These are phyloP conservation scores for Cercospora sp. DNA, from an alignment of 2,329 filamentous ascomycete species.

Conservation along the genomic window DNA sequence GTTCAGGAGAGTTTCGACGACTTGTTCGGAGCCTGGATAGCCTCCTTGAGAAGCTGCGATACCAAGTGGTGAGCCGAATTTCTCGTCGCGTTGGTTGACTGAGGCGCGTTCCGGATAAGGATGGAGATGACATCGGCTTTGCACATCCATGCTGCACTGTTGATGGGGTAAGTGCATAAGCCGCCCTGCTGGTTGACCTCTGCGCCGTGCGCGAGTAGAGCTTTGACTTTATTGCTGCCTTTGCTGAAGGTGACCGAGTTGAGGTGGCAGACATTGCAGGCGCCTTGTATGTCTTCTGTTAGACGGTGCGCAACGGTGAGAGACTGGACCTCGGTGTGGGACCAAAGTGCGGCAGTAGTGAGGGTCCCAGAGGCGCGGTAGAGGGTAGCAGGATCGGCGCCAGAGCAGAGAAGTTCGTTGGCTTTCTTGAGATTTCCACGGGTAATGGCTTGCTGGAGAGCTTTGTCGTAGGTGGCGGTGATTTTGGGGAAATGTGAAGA, in stretches of 20 bases:
- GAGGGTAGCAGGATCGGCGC: conserved; percentile 21
- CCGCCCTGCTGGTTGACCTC: conserved; percentile 28
- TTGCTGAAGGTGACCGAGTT: conserved; percentile 21
- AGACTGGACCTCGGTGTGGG: conserved; percentile 21
- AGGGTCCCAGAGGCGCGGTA: conserved; percentile 20
- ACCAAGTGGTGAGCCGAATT: conserved; percentile 35
- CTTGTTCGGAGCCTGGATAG: conserved; percentile 28
- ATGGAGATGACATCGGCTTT: conserved; percentile 28
- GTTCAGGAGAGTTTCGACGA: conserved; percentile 35
- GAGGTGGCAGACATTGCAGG: conserved; percentile 24
- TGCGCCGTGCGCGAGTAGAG: conserved; percentile 34
- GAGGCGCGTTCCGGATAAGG: conserved; percentile 33
- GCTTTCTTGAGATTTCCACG: conserved; percentile 25
- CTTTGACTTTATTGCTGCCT: conserved; percentile 27
- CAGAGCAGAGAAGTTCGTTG: conserved; percentile 21
- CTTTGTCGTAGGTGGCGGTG: conserved; percentile 22
- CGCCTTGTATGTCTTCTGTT: conserved; percentile 25
- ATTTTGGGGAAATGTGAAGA: conserved; percentile 8
- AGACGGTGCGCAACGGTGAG: conserved; percentile 25
- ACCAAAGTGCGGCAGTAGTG: conserved; percentile 26
- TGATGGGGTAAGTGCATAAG: conserved; percentile 27
- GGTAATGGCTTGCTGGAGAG: conserved; percentile 23
- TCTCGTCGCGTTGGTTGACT: conserved; percentile 25
- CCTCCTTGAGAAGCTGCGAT: conserved; percentile 31
- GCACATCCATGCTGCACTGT: conserved; percentile 31